Conservation (phyloP, 139 green algal species). For the Micromonas pusilla region DNA sequence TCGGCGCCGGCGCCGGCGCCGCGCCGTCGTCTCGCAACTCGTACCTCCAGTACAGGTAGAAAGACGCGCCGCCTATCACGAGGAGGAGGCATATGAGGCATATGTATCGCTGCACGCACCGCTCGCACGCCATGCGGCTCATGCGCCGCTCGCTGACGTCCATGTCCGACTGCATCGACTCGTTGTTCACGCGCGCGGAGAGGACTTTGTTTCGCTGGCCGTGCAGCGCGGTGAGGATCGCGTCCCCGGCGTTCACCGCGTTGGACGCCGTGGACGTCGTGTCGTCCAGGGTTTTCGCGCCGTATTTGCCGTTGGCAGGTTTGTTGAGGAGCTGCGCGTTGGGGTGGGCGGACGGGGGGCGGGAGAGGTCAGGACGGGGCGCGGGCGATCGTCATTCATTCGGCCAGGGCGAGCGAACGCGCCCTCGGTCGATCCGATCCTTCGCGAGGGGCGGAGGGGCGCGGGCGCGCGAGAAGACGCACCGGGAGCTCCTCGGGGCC, state of each 20-base stretch:
- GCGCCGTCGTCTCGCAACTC: neutral
- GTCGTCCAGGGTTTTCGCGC: neutral
- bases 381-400: too few species aligned
- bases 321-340: neutral
- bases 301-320: neutral
- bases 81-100: neutral
- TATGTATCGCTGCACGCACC: slow-evolving; percentile 11
- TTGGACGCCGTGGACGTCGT: neutral
- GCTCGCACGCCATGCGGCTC: neutral
- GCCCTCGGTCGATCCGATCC: too few species aligned
- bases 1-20: too few species aligned
- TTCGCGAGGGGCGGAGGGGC: too few species aligned
- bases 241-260: neutral
- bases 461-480: too few species aligned
- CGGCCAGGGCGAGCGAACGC: too few species aligned
- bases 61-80: neutral
- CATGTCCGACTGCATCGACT: slow-evolving; percentile 16
- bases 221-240: neutral
- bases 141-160: slow-evolving; percentile 5
- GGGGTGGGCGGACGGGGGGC: too few species aligned
- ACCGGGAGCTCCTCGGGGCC: too few species aligned
- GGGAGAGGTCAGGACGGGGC: too few species aligned
- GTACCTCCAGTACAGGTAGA: slow-evolving; percentile 8
- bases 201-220: slow-evolving; percentile 3
- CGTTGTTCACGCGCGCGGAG: neutral